Evolutionary conservation across 306 rosid species (phyloP), one percentile per base, ranked within the genome.

Genomic region (Pyrus betulifolia): DNA sequence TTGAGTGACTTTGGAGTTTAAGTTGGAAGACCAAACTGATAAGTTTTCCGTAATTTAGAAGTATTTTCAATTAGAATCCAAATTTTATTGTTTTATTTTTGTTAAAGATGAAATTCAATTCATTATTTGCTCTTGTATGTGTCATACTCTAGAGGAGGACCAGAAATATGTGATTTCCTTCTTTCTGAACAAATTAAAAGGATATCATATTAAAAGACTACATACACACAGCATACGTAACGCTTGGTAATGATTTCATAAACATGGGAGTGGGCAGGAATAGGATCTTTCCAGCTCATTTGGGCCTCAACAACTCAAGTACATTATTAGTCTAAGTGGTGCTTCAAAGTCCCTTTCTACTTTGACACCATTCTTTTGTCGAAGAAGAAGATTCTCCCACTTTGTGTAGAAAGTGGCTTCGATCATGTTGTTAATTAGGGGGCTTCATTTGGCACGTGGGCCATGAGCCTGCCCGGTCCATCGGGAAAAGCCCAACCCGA

Each of bases 271-370:
- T 15, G 38, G 58, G 38, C 67, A 61, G 30, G 67, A 27, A 27
- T 23, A 6, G 28, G 31, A 21, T 72, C 19, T 73, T 67, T 79
- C 78, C 78, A 79, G 83, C 78, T 72, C 60, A 79, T 25, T 79
- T 66, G 74, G 82, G 62, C 74, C 82, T 69, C 69, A 79, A 21
- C 78, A 27, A 19, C 69, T 72, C 52, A 58, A 66, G 28, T 72
- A 66, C 62, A 72, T 72, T 11, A 55, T 67, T 17, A 79, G 28
- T 30, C 62, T 17, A 21, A 79, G 67, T 25, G 77, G 25, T 33
- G 35, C 68, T 67, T 76, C 67, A 23, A n/a, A 76, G 33, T 67
- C 58, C 58, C 22, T 30, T 54, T 6, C 15, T 67, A 22, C 31
- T 69, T 23, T n/a, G 62, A 1, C 13, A 57, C 11, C 11, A 11